Evolutionary conservation across 495 filamentous ascomycete species (phyloP).

Genomic region (Achaetomiella virescens): DNA sequence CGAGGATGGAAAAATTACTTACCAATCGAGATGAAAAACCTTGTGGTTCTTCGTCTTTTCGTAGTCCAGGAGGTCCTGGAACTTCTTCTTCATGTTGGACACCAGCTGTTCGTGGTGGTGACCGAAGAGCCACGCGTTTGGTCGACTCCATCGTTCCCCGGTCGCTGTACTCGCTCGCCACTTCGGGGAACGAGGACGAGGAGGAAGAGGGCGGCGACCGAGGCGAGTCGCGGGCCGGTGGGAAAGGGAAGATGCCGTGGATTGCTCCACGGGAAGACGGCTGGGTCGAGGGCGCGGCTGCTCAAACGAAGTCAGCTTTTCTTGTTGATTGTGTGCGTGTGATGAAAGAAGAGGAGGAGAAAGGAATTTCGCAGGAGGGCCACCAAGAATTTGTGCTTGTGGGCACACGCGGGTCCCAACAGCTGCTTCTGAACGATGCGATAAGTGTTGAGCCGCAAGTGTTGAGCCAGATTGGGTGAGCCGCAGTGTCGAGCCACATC

Average conservation of each 20-base stretch:
- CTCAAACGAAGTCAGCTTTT: conserved; percentile 2
- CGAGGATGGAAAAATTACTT: neutral
- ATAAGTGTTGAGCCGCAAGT: neutral
- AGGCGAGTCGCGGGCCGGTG: neutral
- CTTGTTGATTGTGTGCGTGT: neutral
- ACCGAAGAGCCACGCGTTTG: conserved; percentile 9
- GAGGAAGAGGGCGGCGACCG: neutral
- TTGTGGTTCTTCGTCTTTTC: conserved; percentile 12
- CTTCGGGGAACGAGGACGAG: conserved; percentile 4
- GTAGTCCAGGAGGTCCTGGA: conserved; percentile 13
- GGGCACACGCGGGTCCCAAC: conserved; percentile 10
- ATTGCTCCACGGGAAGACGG: neutral
- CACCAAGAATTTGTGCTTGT: neutral
- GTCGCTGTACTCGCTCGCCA: neutral
- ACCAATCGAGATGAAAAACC: conserved; percentile 22
- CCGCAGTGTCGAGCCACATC: neutral
- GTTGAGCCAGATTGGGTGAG: neutral
- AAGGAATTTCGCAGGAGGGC: neutral
- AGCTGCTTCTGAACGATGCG: neutral
- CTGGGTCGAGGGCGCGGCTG: neutral
- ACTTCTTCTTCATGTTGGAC: conserved; percentile 12
- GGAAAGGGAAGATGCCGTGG: conserved; percentile 5
- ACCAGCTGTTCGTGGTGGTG: conserved; percentile 9
- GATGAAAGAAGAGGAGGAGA: neutral
- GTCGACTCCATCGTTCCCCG: conserved; percentile 11